These are phyloP conservation scores for Margaritispora aquatica DNA, from an alignment of 495 filamentous ascomycete genomes.

Conservation along the genomic window DNA sequence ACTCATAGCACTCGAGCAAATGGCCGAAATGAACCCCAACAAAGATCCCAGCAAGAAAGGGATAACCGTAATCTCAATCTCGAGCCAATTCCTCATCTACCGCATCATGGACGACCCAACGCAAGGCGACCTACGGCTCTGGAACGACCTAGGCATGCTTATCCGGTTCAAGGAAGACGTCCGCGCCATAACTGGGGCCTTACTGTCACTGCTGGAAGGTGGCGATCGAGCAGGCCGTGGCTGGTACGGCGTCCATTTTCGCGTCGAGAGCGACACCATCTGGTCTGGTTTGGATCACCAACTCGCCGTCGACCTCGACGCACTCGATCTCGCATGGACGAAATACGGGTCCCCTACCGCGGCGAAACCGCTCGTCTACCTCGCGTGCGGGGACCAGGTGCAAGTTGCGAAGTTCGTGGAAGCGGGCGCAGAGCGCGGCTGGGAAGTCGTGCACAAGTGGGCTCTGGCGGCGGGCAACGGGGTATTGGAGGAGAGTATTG, in stretches of 20 bases:
- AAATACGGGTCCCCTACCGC: slow-evolving; percentile 1
- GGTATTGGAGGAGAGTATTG: slow-evolving; percentile 9
- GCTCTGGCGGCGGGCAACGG: slow-evolving; percentile 4
- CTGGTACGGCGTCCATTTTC: slow-evolving; percentile 24
- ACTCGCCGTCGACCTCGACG: slow-evolving; percentile 20
- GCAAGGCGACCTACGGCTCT: slow-evolving; percentile 17
- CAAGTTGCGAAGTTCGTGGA: slow-evolving; percentile 20
- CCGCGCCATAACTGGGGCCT: slow-evolving; percentile 3
- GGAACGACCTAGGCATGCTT: slow-evolving; percentile 22
- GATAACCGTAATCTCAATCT: slow-evolving; percentile 18
- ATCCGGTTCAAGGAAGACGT: slow-evolving; percentile 16
- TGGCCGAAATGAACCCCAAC: background rate
- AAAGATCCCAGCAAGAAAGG: slow-evolving; percentile 7
- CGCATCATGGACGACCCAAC: slow-evolving; percentile 25
- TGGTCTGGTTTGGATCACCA: slow-evolving; percentile 22
- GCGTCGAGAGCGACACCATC: slow-evolving; percentile 25
- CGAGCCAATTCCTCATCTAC: slow-evolving; percentile 20
- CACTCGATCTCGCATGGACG: slow-evolving; percentile 20
- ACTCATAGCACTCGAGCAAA: background rate
- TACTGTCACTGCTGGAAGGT: background rate
- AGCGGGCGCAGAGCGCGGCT: slow-evolving; percentile 16
- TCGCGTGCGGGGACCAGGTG: slow-evolving; percentile 21
- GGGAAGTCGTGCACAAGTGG: slow-evolving; percentile 26
- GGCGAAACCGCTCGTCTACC: slow-evolving; percentile 21
- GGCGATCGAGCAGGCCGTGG: background rate